Base-by-base conservation (phyloP, 2,329 filamentous ascomycete genomes). In the Fusarium sp. region DNA sequence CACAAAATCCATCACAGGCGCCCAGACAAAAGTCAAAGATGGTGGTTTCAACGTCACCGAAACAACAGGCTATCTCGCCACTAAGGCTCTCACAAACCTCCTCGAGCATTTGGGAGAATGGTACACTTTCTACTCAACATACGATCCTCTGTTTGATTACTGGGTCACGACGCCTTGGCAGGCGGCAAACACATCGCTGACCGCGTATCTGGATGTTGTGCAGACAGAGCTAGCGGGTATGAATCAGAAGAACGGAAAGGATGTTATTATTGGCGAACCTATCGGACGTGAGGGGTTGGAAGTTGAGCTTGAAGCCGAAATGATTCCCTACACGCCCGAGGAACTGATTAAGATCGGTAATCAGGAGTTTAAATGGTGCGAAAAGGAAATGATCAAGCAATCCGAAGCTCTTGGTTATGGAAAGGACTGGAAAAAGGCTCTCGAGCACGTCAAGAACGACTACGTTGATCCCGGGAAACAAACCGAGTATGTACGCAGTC, bases 131-230 rank as follows among this genome's bases (percentile, higher is more conserved):
- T 70, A 68, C 52, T 67, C 66, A 1, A 67, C 66, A 1, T 68
- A 69, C 0, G 66, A 68, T 10, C 66, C 66, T 0, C 14, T 69
- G 0, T 70, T 68, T 6, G 66, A 68, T 14, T 68, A 67, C 30
- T 68, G 66, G 66, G 66, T 63, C 2, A 70, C 66, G 3, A 55
- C 66, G 1, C 66, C 66, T 2, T 68, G 66, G 66, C 48, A 58
- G 6, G 56, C 66, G 0, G 41, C 66, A 0, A 70, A 68, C 3
- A 49, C 52, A 0, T 49, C 66, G 0, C 28, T 68, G 0, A 40
- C 44, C 0, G 19, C 30, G 1, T 68, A 68, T 15, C 22, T 68
- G 2, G 51, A 13, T 5, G 30, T 67, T 5, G 66, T 68, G 0
- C 56, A 68, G 7, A 67, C 56, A 2, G 43, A 68, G 0, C 15